A percentile compares a stretch with the other conserved stretches of the same genome.
Evolutionary conservation across 225 moss, liverwort and hornwort genomes (phyloP).

Genomic region (Marchantia polymorpha): DNA sequence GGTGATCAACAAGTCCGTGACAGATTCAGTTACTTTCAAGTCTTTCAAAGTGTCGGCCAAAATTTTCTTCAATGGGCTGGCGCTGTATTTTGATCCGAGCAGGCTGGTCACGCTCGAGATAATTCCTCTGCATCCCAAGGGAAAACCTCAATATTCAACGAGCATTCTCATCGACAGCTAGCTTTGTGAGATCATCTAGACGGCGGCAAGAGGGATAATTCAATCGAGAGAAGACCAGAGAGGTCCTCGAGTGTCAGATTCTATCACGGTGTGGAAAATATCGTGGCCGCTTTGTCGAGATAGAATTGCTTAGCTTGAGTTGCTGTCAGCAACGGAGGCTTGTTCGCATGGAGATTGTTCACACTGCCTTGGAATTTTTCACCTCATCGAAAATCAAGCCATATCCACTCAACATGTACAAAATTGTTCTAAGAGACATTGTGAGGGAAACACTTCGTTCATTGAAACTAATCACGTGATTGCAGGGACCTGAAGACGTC

Average conservation of each 20-base stretch:
- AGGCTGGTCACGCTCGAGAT: neutral
- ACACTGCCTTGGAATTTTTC: too few relatives aligned
- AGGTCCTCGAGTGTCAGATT: neutral
- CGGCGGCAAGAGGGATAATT: neutral
- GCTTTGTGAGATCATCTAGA: neutral
- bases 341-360: neutral
- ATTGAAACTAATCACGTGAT: neutral
- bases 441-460: neutral
- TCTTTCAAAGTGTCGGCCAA: constrained; percentile 2
- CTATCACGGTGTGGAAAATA: constrained; percentile 21
- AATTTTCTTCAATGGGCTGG: neutral
- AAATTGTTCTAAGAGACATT: too few relatives aligned
- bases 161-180: neutral
- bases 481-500: constrained; percentile 16
- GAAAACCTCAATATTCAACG: neutral
- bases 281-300: neutral
- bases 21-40: constrained; percentile 5
- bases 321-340: constrained; percentile 12
- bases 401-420: too few relatives aligned
- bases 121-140: neutral
- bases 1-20: constrained; percentile 20
- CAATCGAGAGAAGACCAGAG: too few relatives aligned
- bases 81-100: neutral
- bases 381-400: too few relatives aligned
- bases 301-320: constrained; percentile 15